Conservation (phyloP, 805 yeast species). For the Tetrapisispora pingtungensis region DNA sequence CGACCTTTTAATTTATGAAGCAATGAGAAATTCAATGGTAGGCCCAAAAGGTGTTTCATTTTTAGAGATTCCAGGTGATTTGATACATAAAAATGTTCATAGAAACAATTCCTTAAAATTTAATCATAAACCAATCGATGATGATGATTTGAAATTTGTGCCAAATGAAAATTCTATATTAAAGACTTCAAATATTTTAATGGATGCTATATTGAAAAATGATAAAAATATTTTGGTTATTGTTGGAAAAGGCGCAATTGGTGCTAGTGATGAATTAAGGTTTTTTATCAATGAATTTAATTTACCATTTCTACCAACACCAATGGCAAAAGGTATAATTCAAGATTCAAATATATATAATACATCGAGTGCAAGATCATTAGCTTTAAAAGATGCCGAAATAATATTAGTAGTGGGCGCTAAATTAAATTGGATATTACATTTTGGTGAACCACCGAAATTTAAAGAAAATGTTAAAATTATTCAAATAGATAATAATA, state of each 20-base stretch:
- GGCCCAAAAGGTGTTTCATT: slow-evolving; percentile 48
- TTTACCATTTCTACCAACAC: slow-evolving; percentile 58
- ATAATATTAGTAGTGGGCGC: slow-evolving; percentile 55
- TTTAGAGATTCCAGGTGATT: slow-evolving; percentile 55
- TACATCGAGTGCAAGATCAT: slow-evolving; percentile 54
- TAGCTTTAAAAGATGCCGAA: slow-evolving; percentile 48
- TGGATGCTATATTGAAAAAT: slow-evolving; percentile 1
- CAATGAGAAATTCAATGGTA: slow-evolving; percentile 3
- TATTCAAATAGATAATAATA: slow-evolving; percentile 46
- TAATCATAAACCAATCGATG: neutral
- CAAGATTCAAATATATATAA: slow-evolving; percentile 40
- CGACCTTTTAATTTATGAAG: slow-evolving; percentile 8
- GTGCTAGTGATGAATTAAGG: slow-evolving; percentile 32
- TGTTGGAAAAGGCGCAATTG: slow-evolving; percentile 59
- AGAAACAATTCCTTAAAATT: too few relatives aligned
- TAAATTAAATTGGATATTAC: slow-evolving; percentile 64
- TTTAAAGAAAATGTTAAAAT: slow-evolving; percentile 38
- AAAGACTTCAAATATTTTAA: neutral
- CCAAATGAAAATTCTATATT: neutral
- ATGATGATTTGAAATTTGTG: slow-evolving; percentile 4
- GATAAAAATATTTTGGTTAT: slow-evolving; percentile 40
- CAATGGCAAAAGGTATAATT: slow-evolving; percentile 70
- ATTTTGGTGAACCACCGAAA: slow-evolving; percentile 51
- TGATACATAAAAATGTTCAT: slow-evolving; percentile 29
- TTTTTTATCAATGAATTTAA: slow-evolving; percentile 34